Base-by-base conservation (phyloP, 768 basidiomycete genomes). In the Russula foetens region DNA sequence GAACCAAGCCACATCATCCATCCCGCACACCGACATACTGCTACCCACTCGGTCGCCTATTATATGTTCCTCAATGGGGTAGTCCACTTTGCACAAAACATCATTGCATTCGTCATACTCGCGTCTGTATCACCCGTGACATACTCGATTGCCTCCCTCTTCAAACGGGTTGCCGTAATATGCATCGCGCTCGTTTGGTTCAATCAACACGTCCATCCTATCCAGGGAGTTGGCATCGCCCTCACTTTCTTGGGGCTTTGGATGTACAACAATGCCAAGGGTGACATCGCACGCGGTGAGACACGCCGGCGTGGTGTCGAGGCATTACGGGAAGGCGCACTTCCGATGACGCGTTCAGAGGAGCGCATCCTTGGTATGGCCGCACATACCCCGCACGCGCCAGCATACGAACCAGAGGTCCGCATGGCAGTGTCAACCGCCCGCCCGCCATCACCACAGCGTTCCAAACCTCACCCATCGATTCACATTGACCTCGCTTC, bases 121-220 rank as follows among this genome's bases (percentile, higher is more conserved):
- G 86, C 96, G 2, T 92, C 90, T 29, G 96, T 93, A 3, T 98
- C 96, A 12, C 96, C 97, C 21, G 97, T 99, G 66, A 98, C 97
- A 0, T 99, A 99, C 75, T 96, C 92, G 54, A 98, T 99, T 71
- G 97, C 97, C 3, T 97, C 93, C 4, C 84, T 99, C 69, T 84
- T 98, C 76, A 99, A 99, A 74, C 92, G 97, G 26, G 94, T 99
- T 57, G 93, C 86, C 48, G 97, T 99, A 68, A 99, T 99, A 69
- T 95, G 93, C 76, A 89, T 98, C 67, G 97, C 97, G 21, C 90
- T 99, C 70, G 77, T 94, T 53, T 99, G 96, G 96, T 98, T 98
- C 76, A 85, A 81, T 58, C 96, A 98, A 75, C 70, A 79, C 38
- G 83, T 98, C 19, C 88, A 95, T 62, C 83, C 81, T 11, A 68